phyloP scores from a whole-genome alignment of 768 basidiomycete genomes.

The Agaricus sinodeliciosus region DNA sequence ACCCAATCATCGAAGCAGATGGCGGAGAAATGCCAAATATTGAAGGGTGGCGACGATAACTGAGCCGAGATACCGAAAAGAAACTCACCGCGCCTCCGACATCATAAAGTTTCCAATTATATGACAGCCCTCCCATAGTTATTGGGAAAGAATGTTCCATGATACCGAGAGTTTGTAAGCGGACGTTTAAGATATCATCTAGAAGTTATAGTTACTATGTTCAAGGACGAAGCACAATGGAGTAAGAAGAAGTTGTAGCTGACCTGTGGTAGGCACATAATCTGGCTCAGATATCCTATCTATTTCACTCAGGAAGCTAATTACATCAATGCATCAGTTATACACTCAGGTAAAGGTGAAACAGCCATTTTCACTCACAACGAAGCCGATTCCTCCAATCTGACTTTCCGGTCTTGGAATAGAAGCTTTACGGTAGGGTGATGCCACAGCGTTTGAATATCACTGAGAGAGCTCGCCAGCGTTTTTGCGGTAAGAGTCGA shows the following conservation, averaged over 20 bases:
- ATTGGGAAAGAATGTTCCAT: conserved; percentile 72
- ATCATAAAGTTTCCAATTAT: conserved; percentile 78
- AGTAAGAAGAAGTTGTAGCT: not conserved
- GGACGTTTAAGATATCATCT: conserved; percentile 78
- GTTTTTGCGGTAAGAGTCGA: conserved; percentile 51
- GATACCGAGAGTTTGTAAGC: conserved; percentile 75
- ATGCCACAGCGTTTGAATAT: conserved; percentile 61
- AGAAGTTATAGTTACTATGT: not conserved
- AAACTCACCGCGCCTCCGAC: conserved; percentile 73
- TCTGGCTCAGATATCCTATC: conserved; percentile 60
- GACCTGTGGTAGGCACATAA: conserved; percentile 68
- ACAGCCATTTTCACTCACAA: conserved; percentile 44
- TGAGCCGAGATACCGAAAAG: not conserved
- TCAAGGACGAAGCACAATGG: not conserved
- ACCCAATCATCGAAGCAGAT: not conserved
- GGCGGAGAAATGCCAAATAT: not conserved
- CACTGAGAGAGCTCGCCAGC: conserved; percentile 38
- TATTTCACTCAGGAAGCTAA: conserved; percentile 64
- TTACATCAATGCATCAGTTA: not conserved
- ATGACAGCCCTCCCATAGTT: conserved; percentile 50
- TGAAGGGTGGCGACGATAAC: not conserved
- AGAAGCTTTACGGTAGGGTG: conserved; percentile 60
- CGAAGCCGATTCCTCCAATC: conserved; percentile 68
- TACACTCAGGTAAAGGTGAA: conserved; percentile 6
- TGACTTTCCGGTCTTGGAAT: conserved; percentile 49